phyloP scores from a whole-genome alignment of 192 early-diverging fungal species.

The Entomortierella lignicola region DNA sequence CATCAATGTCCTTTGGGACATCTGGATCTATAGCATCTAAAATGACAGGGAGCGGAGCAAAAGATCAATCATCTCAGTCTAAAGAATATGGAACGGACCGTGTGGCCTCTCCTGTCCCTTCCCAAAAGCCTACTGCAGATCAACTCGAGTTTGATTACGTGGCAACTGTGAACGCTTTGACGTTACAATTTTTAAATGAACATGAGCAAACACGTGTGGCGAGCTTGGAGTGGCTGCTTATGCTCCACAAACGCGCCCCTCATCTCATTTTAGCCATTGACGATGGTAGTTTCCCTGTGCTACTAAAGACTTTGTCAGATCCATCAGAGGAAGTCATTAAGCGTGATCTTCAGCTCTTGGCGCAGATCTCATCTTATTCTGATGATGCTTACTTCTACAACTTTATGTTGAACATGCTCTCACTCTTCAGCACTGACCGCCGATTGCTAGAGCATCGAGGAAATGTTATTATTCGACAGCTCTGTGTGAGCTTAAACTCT shows the following conservation, averaged over 20 bases:
- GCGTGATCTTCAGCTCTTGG: conserved; percentile 91
- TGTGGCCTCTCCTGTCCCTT: conserved; percentile 6
- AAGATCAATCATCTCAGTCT: conserved; percentile 10
- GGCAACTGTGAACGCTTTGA: conserved; percentile 82
- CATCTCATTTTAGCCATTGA: conserved; percentile 88
- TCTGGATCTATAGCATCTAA: conserved; percentile 53
- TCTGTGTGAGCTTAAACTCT: conserved; percentile 90
- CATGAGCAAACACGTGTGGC: conserved; percentile 94
- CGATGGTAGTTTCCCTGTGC: conserved; percentile 85
- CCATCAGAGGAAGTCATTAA: conserved; percentile 94
- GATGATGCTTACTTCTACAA: conserved; percentile 88
- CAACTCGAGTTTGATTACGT: conserved; percentile 81
- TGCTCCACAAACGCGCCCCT: conserved; percentile 95
- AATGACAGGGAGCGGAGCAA: background rate
- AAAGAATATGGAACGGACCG: conserved; percentile 5
- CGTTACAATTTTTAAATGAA: conserved; percentile 83
- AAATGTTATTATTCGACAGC: conserved; percentile 91
- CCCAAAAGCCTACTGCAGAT: conserved; percentile 16
- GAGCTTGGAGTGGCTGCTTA: conserved; percentile 95
- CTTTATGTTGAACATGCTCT: conserved; percentile 92
- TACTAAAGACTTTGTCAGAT: conserved; percentile 94
- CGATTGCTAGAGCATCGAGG: conserved; percentile 90
- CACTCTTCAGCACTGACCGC: conserved; percentile 90
- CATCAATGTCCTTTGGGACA: conserved; percentile 42
- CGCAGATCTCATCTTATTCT: conserved; percentile 91